A percentile compares a stretch with the other conserved stretches of the same genome.
phyloP scores from a whole-genome alignment of 1,139 yeast genomes.

The Candida neerlandica region DNA sequence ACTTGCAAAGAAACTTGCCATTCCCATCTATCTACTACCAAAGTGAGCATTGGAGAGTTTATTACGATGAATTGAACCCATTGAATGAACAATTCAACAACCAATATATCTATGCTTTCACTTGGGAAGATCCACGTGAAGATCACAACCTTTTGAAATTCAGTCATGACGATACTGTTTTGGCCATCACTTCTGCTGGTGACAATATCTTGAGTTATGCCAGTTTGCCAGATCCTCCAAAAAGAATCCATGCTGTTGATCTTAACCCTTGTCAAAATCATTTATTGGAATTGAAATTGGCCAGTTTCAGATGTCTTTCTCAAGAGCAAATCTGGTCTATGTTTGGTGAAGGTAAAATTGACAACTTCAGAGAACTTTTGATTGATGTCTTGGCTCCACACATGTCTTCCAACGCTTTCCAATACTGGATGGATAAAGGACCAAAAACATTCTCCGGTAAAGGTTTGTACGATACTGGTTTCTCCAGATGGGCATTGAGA shows the following conservation, averaged over 20 bases:
- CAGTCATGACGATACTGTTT: constrained; percentile 64
- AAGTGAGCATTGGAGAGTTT: constrained; percentile 74
- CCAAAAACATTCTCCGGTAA: constrained; percentile 58
- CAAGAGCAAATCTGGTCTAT: constrained; percentile 69
- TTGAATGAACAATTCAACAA: constrained; percentile 71
- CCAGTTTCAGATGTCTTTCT: constrained; percentile 61
- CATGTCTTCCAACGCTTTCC: constrained; percentile 77
- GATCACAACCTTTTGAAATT: constrained; percentile 68
- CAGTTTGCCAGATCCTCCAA: constrained; percentile 68
- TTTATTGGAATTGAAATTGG: constrained; percentile 74
- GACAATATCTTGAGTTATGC: constrained; percentile 80
- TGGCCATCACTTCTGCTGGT: constrained; percentile 86
- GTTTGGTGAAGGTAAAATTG: constrained; percentile 75
- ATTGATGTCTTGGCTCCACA: constrained; percentile 62
- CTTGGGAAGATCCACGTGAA: constrained; percentile 90
- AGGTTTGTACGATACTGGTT: constrained; percentile 76
- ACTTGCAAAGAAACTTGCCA: constrained; percentile 67
- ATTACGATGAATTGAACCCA: constrained; percentile 70
- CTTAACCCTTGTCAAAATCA: constrained; percentile 84
- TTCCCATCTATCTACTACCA: constrained; percentile 81
- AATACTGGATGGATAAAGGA: constrained; percentile 75
- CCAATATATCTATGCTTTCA: constrained; percentile 82
- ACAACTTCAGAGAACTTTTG: constrained; percentile 48
- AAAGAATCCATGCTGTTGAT: constrained; percentile 81
- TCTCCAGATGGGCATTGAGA: constrained; percentile 83